A percentile compares a stretch with the other conserved stretches of the same genome.
phyloP scores from a whole-genome alignment of 768 basidiomycete genomes.

The Rhodotorula kratochvilovae region DNA sequence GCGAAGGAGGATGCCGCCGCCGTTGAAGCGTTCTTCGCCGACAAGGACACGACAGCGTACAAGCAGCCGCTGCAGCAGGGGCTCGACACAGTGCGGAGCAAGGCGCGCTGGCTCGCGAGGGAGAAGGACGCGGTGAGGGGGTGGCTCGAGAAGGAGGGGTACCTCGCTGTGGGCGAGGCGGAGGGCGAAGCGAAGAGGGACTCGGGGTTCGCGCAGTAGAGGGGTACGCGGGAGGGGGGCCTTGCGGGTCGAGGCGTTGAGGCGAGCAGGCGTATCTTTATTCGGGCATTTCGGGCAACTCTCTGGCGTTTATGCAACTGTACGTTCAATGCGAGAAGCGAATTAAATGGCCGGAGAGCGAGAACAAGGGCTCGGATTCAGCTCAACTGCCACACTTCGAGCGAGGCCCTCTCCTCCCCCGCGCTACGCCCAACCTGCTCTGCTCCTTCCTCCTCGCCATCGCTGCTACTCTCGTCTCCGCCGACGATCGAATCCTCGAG shows the following conservation, averaged over 20 bases:
- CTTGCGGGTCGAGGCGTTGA: too few species aligned
- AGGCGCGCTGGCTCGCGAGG: conserved; percentile 58
- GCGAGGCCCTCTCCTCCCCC: background rate
- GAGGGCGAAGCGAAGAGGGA: background rate
- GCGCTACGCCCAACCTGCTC: too few species aligned
- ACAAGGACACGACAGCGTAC: conserved; percentile 57
- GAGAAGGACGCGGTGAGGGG: conserved; percentile 39
- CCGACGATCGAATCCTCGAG: background rate
- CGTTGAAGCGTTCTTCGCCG: conserved; percentile 71
- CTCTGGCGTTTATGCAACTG: too few species aligned
- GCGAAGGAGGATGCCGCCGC: conserved; percentile 63
- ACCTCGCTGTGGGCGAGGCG: background rate
- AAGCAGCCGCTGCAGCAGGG: conserved; percentile 64
- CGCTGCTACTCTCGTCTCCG: background rate
- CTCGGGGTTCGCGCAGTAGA: conserved; percentile 9
- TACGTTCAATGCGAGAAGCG: too few species aligned
- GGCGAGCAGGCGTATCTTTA: too few species aligned
- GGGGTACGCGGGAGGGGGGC: too few species aligned
- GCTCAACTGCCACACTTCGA: background rate
- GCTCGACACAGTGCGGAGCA: conserved; percentile 63
- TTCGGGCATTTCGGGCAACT: too few species aligned
- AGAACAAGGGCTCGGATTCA: background rate
- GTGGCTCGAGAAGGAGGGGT: conserved; percentile 37
- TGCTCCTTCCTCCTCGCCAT: background rate
- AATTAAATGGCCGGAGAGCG: too few species aligned